Evolutionary conservation across 257 asterid genomes (phyloP).

Genomic region (Voacanga thouarsii): DNA sequence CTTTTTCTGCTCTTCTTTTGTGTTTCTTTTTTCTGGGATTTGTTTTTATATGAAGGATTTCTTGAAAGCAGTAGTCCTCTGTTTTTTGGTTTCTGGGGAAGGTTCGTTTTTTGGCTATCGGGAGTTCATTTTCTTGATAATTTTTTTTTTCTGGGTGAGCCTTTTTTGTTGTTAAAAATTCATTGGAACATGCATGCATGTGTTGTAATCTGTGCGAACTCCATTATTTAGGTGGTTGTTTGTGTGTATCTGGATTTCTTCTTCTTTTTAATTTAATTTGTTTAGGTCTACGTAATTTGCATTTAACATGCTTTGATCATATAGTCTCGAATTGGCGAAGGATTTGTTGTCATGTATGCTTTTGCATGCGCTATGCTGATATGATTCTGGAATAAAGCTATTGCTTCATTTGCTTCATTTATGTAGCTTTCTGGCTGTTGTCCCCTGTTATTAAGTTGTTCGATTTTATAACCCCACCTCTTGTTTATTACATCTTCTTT

Average conservation of each 20-base stretch:
- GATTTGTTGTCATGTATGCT: background rate
- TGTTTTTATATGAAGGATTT: background rate
- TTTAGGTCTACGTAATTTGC: background rate
- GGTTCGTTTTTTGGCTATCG: background rate
- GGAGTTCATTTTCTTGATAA: background rate
- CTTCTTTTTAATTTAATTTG: background rate
- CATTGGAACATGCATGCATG: conserved; percentile 16
- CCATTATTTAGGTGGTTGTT: background rate
- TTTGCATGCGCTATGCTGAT: background rate
- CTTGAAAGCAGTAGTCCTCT: background rate
- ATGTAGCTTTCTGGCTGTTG: background rate
- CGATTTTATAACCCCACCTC: background rate
- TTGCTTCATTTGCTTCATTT: background rate
- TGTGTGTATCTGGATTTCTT: background rate
- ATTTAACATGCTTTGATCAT: background rate
- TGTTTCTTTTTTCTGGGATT: background rate
- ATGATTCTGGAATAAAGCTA: background rate
- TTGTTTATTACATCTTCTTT: background rate
- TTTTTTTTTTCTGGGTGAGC: background rate
- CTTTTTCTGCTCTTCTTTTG: background rate
- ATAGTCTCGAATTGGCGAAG: background rate
- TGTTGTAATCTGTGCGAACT: background rate
- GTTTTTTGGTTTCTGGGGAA: conserved; percentile 7
- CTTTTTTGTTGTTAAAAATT: background rate
- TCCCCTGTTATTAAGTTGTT: background rate